phyloP scores from a whole-genome alignment of 495 filamentous ascomycete genomes.

The Aspergillus diversus region DNA sequence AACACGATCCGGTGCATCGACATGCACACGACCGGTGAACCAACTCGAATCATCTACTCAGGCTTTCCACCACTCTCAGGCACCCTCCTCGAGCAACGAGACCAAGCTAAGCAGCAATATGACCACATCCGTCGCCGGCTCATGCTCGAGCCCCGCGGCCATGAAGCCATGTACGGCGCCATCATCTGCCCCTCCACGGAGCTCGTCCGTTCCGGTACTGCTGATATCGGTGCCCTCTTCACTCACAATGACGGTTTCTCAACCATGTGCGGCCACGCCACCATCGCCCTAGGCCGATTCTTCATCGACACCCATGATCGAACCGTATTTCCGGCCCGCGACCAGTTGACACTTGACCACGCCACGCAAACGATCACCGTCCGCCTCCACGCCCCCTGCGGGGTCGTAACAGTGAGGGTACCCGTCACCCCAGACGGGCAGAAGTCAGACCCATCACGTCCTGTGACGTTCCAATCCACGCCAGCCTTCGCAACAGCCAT shows the following conservation, averaged over 20 bases:
- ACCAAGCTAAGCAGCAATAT: constrained; percentile 26
- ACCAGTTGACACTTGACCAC: constrained; percentile 15
- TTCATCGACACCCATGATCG: constrained; percentile 31
- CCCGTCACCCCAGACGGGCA: constrained; percentile 9
- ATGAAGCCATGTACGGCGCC: constrained; percentile 40
- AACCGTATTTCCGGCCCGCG: constrained; percentile 29
- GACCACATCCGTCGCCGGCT: constrained; percentile 34
- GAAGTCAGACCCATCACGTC: constrained; percentile 11
- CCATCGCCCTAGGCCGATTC: constrained; percentile 41
- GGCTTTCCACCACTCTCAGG: constrained; percentile 31
- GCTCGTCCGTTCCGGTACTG: constrained; percentile 42
- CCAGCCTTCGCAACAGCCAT: constrained; percentile 30
- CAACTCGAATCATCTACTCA: constrained; percentile 37
- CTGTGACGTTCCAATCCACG: constrained; percentile 30
- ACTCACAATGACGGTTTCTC: constrained; percentile 76
- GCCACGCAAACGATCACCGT: constrained; percentile 1
- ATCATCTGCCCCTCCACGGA: constrained; percentile 35
- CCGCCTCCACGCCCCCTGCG: constrained; percentile 18
- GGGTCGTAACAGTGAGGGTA: constrained; percentile 12
- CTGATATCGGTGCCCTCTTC: constrained; percentile 52
- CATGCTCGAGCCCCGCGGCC: constrained; percentile 41
- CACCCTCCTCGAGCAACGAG: constrained; percentile 34
- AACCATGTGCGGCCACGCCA: constrained; percentile 67
- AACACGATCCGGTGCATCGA: constrained; percentile 34
- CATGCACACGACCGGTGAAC: constrained; percentile 42